Conservation (phyloP, 371 early-diverging fungal genomes). For the Zopfochytrium polystomum region DNA sequence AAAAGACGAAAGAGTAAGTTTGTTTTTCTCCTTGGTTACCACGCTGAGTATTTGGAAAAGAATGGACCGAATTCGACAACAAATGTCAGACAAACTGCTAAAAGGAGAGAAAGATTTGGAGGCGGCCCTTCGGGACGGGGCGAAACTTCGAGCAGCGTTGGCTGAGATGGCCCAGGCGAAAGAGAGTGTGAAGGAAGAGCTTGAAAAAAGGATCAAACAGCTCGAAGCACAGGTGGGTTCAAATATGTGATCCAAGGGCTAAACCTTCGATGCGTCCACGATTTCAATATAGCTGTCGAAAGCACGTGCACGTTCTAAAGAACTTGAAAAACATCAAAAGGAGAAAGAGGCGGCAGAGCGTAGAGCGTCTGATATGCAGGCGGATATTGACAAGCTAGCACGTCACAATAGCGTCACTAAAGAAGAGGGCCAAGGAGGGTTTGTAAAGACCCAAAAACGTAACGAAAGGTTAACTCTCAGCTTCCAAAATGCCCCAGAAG, state of each 20-base stretch:
- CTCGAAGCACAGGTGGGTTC: conserved; percentile 28
- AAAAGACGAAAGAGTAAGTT: conserved; percentile 39
- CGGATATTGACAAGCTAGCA: conserved; percentile 39
- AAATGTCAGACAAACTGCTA: conserved; percentile 21
- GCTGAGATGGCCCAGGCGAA: conserved; percentile 24
- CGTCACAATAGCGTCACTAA: conserved; percentile 2
- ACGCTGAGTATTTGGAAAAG: conserved; percentile 14
- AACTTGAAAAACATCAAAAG: conserved; percentile 26
- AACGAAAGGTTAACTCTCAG: neutral
- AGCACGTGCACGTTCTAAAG: conserved; percentile 32
- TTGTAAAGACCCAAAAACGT: neutral
- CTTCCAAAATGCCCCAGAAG: conserved; percentile 24
- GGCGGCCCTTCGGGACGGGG: conserved; percentile 22
- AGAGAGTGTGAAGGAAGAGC: conserved; percentile 39
- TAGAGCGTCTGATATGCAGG: conserved; percentile 21
- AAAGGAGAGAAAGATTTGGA: conserved; percentile 41
- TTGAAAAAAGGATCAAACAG: conserved; percentile 36
- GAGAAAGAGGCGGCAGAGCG: conserved; percentile 17
- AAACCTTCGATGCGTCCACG: neutral
- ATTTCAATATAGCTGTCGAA: conserved; percentile 20
- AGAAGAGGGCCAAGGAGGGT: conserved; percentile 21
- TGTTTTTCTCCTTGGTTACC: neutral
- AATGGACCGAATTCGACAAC: conserved; percentile 36
- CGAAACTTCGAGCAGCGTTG: conserved; percentile 19
- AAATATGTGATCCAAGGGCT: neutral